Evolutionary conservation across 805 yeast species (phyloP).

Genomic region (Zygoascus biomembranicola): DNA sequence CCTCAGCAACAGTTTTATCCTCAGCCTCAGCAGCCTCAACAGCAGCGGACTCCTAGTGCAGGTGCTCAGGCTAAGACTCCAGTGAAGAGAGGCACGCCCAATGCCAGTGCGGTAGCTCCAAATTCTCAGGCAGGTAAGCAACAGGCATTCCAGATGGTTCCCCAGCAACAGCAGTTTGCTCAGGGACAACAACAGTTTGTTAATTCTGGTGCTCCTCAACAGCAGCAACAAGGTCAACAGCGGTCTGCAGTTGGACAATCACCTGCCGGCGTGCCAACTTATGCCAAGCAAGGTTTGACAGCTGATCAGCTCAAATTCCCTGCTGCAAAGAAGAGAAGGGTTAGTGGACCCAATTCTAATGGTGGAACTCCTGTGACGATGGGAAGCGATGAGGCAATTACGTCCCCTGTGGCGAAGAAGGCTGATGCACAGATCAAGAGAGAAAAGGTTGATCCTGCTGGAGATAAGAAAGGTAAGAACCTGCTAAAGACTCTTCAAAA

Average conservation of each 20-base stretch:
- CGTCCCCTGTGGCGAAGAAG: slow-evolving; percentile 4
- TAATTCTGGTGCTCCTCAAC: neutral
- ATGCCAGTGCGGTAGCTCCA: neutral
- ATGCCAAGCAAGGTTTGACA: slow-evolving; percentile 18
- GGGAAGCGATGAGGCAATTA: slow-evolving; percentile 13
- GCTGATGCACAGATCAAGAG: slow-evolving; percentile 14
- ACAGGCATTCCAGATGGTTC: slow-evolving; percentile 4
- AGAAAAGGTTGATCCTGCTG: slow-evolving; percentile 16
- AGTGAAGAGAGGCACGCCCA: neutral
- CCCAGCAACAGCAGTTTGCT: slow-evolving; percentile 7
- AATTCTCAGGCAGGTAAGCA: slow-evolving; percentile 12
- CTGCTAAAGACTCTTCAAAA: slow-evolving; percentile 11
- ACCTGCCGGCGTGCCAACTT: slow-evolving; percentile 19
- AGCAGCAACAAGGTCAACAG: slow-evolving; percentile 12
- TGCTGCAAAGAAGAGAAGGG: slow-evolving; percentile 17
- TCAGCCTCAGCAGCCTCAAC: slow-evolving; percentile 7
- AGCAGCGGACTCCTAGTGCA: neutral
- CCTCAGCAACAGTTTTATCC: slow-evolving; percentile 5
- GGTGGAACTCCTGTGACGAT: slow-evolving; percentile 9
- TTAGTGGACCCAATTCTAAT: slow-evolving; percentile 4
- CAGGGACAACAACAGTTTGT: slow-evolving; percentile 5
- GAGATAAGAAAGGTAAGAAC: slow-evolving; percentile 7
- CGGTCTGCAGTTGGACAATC: slow-evolving; percentile 8
- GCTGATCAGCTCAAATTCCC: slow-evolving; percentile 24
- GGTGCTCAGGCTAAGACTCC: neutral